Conservation (phyloP, 108 stramenopile genomes). For the Nannochloropsis oceanica region DNA sequence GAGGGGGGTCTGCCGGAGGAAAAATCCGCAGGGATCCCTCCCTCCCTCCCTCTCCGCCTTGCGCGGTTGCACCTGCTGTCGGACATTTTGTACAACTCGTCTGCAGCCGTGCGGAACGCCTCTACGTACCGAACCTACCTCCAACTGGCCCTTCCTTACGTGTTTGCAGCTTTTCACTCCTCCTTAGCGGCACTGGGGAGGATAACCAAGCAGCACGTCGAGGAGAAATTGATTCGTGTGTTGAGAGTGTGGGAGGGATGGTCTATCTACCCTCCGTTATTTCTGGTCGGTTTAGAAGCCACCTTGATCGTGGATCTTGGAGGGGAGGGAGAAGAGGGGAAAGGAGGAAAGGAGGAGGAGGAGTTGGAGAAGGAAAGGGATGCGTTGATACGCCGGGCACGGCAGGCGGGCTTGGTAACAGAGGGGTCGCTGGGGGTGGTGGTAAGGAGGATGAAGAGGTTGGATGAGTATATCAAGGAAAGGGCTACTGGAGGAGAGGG, state of each 20-base stretch:
- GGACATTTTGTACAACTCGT: slow-evolving; percentile 34
- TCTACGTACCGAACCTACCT: slow-evolving; percentile 14
- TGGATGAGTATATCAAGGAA: slow-evolving; percentile 16
- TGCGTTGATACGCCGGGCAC: not conserved
- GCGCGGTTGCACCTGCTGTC: slow-evolving; percentile 29
- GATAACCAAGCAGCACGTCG: slow-evolving; percentile 15
- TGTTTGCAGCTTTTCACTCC: not conserved
- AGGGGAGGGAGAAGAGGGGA: not conserved
- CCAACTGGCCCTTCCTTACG: slow-evolving; percentile 16
- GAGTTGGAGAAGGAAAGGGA: not conserved
- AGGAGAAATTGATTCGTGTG: slow-evolving; percentile 12
- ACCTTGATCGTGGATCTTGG: slow-evolving; percentile 5
- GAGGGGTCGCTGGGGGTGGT: slow-evolving; percentile 3
- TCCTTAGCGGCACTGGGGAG: slow-evolving; percentile 2
- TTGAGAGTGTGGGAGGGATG: slow-evolving; percentile 20
- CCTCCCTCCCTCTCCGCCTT: not conserved
- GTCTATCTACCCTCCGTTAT: slow-evolving; percentile 30
- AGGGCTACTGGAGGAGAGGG: slow-evolving; percentile 1
- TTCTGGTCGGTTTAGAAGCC: slow-evolving; percentile 20
- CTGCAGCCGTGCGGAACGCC: slow-evolving; percentile 24
- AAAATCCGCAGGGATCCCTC: not conserved
- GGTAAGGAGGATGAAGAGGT: slow-evolving; percentile 8
- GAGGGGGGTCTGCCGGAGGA: not conserved
- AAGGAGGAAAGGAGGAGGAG: not conserved
- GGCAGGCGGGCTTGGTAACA: slow-evolving; percentile 11